Percentiles rank a stretch among this genome's conserved stretches.
Evolutionary conservation across 2,329 filamentous ascomycete genomes (phyloP).

Genomic region (Pseudopyrenochaeta lycopersici): DNA sequence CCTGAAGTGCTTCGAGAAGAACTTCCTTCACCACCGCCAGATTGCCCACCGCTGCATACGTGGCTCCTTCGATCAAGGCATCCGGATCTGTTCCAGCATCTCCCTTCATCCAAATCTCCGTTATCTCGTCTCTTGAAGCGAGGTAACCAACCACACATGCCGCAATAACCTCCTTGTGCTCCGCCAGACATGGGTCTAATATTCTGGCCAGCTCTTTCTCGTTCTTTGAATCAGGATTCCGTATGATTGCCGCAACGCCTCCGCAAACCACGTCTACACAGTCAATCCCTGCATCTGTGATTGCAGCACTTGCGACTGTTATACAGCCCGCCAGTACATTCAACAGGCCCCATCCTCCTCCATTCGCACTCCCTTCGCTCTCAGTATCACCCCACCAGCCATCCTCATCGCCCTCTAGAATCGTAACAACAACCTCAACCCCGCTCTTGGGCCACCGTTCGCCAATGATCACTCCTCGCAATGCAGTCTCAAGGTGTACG

Average conservation of each 20-base stretch:
- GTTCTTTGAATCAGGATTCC: conserved; percentile 34
- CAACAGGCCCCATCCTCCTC: conserved; percentile 84
- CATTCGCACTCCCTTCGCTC: conserved; percentile 56
- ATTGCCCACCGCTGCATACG: conserved; percentile 68
- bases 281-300: conserved; percentile 94
- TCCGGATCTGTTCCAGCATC: conserved; percentile 61
- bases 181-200: conserved; percentile 82
- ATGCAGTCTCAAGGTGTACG: conserved; percentile 88
- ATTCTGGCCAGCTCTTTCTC: conserved; percentile 61
- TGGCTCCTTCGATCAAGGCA: conserved; percentile 68
- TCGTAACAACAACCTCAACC: conserved; percentile 91
- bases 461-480: conserved; percentile 88
- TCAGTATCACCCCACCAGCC: conserved; percentile 66
- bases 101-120: conserved; percentile 93
- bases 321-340: conserved; percentile 91
- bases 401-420: conserved; percentile 92
- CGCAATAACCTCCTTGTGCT: conserved; percentile 79
- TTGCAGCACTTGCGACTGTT: conserved; percentile 89
- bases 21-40: conserved; percentile 69
- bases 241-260: conserved; percentile 84
- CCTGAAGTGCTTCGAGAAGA: conserved; percentile 60
- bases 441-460: conserved; percentile 99
- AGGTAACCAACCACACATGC: conserved; percentile 93
- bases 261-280: conserved; percentile 90
- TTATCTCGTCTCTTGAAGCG: conserved; percentile 86